Evolutionary conservation across 1,139 yeast genomes (phyloP), one percentile per base, ranked within the genome.

Genomic region (Debaryomyces coudertii): DNA sequence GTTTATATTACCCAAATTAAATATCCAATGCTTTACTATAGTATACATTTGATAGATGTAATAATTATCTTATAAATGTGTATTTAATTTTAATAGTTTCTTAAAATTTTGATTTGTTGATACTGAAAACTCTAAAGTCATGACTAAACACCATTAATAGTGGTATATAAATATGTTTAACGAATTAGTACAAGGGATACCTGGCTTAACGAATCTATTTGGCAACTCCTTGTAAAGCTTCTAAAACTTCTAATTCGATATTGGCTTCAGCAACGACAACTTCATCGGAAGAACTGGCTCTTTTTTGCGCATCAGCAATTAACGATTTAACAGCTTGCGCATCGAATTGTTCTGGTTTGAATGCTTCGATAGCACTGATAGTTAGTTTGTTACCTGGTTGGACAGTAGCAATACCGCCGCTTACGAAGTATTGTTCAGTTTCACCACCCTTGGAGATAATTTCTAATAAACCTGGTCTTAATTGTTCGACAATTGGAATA

Each of bases 381-480:
- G 90, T 85, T 68, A 95, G 79, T 63, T 86, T 81, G 62, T 96
- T 90, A 63, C 92, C 96, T 71, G 97, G 98, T 69, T 90, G 93
- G 53, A 95, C 96, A 51, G 96, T 85, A 54, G 97, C 99, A 63
- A 93, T 87, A 55, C 99, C 99, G 56, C 99, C 99, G 54, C 96
- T 84, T 57, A 93, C 93, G 73, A 79, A 93, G 73, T 87, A 90
- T 78, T 89, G 90, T 66, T 83, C 81, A 54, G 83, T 72, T 62
- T 82, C 76, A 57, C 93, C 95, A 46, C 84, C 71, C 65, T 85
- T 79, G 69, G 89, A 90, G 59, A 90, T 85, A 65, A 93, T 83
- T 73, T 92, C 97, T 61, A 93, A 87, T 53, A 95, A 81, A 71
- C 99, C 99, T 61, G 99, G 97, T 68, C 87, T 84, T 69, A 93